A percentile compares a stretch with the other conserved stretches of the same genome.
These are phyloP conservation scores for Venturia aucupariae DNA, from an alignment of 2,329 filamentous ascomycete genomes.

Conservation along the genomic window DNA sequence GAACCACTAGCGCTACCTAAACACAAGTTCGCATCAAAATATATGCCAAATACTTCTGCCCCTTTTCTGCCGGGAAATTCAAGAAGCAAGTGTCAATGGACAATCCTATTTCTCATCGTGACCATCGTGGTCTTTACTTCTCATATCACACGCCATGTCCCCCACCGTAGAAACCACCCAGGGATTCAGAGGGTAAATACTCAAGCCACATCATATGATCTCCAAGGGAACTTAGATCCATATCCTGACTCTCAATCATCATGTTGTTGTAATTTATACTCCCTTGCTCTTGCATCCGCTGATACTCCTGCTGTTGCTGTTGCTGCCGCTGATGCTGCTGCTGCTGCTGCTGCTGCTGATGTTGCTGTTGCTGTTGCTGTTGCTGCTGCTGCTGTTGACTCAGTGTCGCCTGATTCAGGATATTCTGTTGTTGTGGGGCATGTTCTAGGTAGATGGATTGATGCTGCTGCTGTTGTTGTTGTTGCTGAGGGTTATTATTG, in stretches of 20 bases:
- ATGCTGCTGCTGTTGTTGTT: not conserved
- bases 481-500: not conserved
- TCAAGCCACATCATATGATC: conserved; percentile 70
- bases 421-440: not conserved
- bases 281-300: not conserved
- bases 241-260: conserved; percentile 67
- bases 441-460: not conserved
- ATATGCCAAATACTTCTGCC: too few species aligned
- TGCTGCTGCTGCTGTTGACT: conserved; percentile 21
- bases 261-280: conserved; percentile 39
- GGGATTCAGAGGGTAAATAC: conserved; percentile 46
- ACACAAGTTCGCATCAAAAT: too few species aligned
- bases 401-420: conserved; percentile 17
- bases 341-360: conserved; percentile 23
- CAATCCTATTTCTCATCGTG: too few species aligned
- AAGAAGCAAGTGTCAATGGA: too few species aligned
- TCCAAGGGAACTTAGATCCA: conserved; percentile 62
- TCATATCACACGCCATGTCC: not conserved
- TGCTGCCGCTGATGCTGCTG: conserved; percentile 22
- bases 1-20: too few species aligned
- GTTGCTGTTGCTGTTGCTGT: conserved; percentile 23
- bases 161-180: not conserved
- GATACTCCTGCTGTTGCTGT: conserved; percentile 19
- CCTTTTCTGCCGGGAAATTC: too few species aligned
- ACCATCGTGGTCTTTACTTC: too few species aligned